Conservation (phyloP, 2,329 filamentous ascomycete genomes). For the Neodidymelliopsis sp. region DNA sequence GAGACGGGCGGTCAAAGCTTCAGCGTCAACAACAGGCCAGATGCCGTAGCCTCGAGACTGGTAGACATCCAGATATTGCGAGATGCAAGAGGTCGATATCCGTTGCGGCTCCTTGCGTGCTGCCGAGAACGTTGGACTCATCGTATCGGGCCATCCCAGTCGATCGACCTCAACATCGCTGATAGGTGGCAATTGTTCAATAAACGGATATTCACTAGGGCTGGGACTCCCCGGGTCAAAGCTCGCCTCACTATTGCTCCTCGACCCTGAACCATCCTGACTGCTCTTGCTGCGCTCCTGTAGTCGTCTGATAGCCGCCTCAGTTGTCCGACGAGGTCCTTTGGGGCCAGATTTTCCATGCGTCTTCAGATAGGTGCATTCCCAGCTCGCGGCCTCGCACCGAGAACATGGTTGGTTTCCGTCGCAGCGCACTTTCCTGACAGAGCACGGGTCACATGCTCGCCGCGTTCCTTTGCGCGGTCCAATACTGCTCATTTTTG, state of each 20-base stretch:
- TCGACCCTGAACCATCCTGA: constrained; percentile 28
- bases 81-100: constrained; percentile 43
- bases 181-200: constrained; percentile 33
- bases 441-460: constrained; percentile 47
- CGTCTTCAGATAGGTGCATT: constrained; percentile 48
- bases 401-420: constrained; percentile 45
- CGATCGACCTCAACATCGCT: constrained; percentile 28
- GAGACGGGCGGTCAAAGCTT: constrained; percentile 41
- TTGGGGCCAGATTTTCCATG: constrained; percentile 48
- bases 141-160: constrained; percentile 36
- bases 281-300: constrained; percentile 41
- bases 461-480: constrained; percentile 46
- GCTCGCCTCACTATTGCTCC: constrained; percentile 45
- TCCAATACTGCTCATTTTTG: constrained; percentile 34
- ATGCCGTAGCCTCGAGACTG: constrained; percentile 42
- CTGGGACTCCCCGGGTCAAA: constrained; percentile 41
- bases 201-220: constrained; percentile 35
- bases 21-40: constrained; percentile 47
- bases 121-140: constrained; percentile 27
- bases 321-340: constrained; percentile 44
- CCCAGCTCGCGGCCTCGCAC: constrained; percentile 45
- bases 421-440: constrained; percentile 47
- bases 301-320: constrained; percentile 44
- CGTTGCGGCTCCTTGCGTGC: constrained; percentile 28
- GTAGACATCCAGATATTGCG: constrained; percentile 44